Conservation (phyloP, 1,284 basidiomycete species). For the Pseudozyma thailandica region DNA sequence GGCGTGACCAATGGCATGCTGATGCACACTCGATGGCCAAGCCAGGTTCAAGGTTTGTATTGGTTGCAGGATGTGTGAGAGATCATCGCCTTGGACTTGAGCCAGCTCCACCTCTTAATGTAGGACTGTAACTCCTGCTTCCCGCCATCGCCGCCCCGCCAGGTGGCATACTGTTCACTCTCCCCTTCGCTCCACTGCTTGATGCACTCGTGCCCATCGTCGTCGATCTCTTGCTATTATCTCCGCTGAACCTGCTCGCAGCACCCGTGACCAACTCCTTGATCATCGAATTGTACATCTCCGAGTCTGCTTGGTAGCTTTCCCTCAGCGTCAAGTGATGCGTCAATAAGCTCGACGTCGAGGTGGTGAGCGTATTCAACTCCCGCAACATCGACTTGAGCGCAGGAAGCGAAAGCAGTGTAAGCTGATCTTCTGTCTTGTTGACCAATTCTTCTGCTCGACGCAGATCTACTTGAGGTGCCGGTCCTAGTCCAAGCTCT, state of each 20-base stretch:
- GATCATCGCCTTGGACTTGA: no score
- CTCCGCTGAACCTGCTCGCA: constrained; percentile 42
- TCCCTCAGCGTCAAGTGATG: constrained; percentile 63
- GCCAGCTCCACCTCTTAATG: background rate
- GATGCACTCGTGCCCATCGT: background rate
- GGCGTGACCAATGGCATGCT: no score
- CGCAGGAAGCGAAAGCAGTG: constrained; percentile 59
- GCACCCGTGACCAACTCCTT: constrained; percentile 64
- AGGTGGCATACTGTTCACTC: constrained; percentile 1
- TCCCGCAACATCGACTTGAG: constrained; percentile 56
- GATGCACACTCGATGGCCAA: no score
- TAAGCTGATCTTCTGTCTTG: constrained; percentile 57
- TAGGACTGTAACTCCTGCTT: background rate
- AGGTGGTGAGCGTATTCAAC: constrained; percentile 52
- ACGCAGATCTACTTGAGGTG: constrained; percentile 48
- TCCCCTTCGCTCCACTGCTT: background rate
- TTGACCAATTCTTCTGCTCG: constrained; percentile 52
- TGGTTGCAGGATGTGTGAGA: no score
- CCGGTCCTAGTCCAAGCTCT: constrained; percentile 50
- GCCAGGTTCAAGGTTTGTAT: no score
- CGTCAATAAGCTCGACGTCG: constrained; percentile 58
- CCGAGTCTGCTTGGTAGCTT: constrained; percentile 58
- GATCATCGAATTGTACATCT: constrained; percentile 66
- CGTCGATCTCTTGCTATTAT: constrained; percentile 6
- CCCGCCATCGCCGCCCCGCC: background rate